Evolutionary conservation across 1,284 basidiomycete species (phyloP).

Genomic region (Ustilago loliicola): DNA sequence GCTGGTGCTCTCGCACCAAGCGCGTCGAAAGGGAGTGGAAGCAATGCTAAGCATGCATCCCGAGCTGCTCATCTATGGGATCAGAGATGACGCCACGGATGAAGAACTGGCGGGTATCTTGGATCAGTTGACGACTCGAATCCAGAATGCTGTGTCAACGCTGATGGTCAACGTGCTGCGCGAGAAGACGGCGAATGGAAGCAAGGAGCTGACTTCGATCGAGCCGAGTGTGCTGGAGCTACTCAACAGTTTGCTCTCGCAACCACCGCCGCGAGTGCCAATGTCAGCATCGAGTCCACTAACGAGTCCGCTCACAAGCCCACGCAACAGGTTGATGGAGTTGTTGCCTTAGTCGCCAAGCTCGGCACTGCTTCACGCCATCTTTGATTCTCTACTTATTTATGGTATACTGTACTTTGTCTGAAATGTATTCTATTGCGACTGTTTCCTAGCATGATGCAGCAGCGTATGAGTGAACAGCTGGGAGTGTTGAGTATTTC

Average conservation of each 20-base stretch:
- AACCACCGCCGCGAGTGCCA: slow-evolving; percentile 18
- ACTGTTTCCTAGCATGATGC: background rate
- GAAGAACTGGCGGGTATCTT: slow-evolving; percentile 64
- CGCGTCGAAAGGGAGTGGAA: slow-evolving; percentile 61
- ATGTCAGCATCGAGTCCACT: slow-evolving; percentile 14
- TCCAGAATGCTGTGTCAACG: slow-evolving; percentile 58
- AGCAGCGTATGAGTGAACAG: background rate
- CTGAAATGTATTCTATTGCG: slow-evolving; percentile 10
- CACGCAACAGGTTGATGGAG: slow-evolving; percentile 31
- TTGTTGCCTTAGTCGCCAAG: slow-evolving; percentile 11
- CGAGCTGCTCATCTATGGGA: slow-evolving; percentile 62
- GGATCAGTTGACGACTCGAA: slow-evolving; percentile 65
- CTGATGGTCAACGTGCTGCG: slow-evolving; percentile 44
- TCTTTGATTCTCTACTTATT: background rate
- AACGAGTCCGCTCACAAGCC: slow-evolving; percentile 26
- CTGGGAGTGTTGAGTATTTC: background rate
- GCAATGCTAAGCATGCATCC: slow-evolving; percentile 54
- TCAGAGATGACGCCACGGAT: slow-evolving; percentile 69
- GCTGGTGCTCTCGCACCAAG: slow-evolving; percentile 35
- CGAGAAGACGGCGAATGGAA: slow-evolving; percentile 33
- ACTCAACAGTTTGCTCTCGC: slow-evolving; percentile 29
- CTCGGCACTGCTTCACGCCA: background rate
- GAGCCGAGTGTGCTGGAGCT: slow-evolving; percentile 37
- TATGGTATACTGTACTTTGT: background rate
- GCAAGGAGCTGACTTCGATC: slow-evolving; percentile 2